Evolutionary conservation across 108 stramenopile genomes (phyloP).

Genomic region (Pseudonitzschia multiseries): DNA sequence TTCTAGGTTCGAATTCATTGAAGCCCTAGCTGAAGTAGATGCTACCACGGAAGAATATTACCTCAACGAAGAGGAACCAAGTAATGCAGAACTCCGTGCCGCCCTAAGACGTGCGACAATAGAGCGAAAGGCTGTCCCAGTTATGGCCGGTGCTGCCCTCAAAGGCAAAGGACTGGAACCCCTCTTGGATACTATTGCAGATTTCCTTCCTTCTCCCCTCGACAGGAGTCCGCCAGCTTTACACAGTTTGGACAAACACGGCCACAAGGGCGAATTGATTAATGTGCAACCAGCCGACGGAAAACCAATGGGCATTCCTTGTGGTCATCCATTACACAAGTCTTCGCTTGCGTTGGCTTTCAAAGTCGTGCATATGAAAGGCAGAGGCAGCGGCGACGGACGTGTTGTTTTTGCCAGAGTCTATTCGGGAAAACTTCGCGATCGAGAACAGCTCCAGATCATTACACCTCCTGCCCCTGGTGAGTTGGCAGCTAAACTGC

Average conservation of each 20-base stretch:
- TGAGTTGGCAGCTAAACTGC: conserved; percentile 34
- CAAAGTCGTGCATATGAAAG: conserved; percentile 91
- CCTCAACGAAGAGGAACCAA: conserved; percentile 61
- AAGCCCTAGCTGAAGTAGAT: conserved; percentile 78
- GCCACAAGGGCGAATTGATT: conserved; percentile 16
- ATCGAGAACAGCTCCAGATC: conserved; percentile 63
- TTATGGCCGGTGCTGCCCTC: conserved; percentile 84
- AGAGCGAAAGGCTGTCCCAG: conserved; percentile 61
- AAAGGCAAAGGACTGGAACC: conserved; percentile 92
- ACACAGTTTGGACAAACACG: conserved; percentile 34
- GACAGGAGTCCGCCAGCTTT: conserved; percentile 72
- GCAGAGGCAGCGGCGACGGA: conserved; percentile 86
- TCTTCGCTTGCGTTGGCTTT: conserved; percentile 81
- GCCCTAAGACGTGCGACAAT: conserved; percentile 77
- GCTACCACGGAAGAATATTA: conserved; percentile 80
- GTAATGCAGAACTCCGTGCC: conserved; percentile 59
- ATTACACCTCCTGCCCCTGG: conserved; percentile 64
- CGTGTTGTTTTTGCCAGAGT: conserved; percentile 88
- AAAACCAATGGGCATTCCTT: conserved; percentile 20
- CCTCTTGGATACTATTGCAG: conserved; percentile 90
- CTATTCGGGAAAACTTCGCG: conserved; percentile 72
- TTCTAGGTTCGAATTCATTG: conserved; percentile 62
- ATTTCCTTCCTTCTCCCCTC: conserved; percentile 92
- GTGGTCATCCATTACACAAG: conserved; percentile 79
- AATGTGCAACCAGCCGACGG: conserved; percentile 1